phyloP scores from a whole-genome alignment of 2,329 filamentous ascomycete genomes.

The Epichloe bromicola region DNA sequence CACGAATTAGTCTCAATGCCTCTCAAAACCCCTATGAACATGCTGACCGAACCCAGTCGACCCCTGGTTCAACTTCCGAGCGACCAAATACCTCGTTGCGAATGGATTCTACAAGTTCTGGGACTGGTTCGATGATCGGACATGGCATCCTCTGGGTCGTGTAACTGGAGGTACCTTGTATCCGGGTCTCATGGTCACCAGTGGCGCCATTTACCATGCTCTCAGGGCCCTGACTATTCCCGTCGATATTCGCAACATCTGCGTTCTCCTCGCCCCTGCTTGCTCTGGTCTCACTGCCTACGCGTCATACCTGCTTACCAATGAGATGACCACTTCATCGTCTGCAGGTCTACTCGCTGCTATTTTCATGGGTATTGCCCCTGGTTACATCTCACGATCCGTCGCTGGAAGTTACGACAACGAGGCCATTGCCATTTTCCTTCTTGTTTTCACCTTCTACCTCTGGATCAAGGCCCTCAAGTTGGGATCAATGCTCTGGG shows the following conservation, averaged over 20 bases:
- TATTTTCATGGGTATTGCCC: constrained; percentile 92
- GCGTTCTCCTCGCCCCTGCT: constrained; percentile 84
- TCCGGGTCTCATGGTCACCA: constrained; percentile 97
- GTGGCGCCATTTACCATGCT: constrained; percentile 88
- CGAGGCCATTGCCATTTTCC: constrained; percentile 97
- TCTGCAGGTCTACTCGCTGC: constrained; percentile 92
- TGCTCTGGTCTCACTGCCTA: constrained; percentile 91
- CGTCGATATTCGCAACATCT: constrained; percentile 97
- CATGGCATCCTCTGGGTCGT: constrained; percentile 97
- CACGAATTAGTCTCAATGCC: not conserved
- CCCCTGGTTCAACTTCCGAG: constrained; percentile 99
- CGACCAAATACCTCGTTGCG: constrained; percentile 92
- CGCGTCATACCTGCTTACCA: constrained; percentile 87
- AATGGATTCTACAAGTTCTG: constrained; percentile 98
- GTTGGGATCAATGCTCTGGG: constrained; percentile 92
- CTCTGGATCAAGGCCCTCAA: constrained; percentile 99
- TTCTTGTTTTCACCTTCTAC: constrained; percentile 96
- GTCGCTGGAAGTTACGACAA: constrained; percentile 99
- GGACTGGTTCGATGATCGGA: constrained; percentile 99
- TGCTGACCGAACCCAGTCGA: constrained; percentile 54
- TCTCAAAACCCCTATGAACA: not conserved
- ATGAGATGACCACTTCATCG: constrained; percentile 91
- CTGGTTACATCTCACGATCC: constrained; percentile 94
- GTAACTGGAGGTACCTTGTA: constrained; percentile 98
- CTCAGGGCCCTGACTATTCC: constrained; percentile 81